These are phyloP conservation scores for Podospora pseudocomata DNA, from an alignment of 495 filamentous ascomycete species.

Conservation along the genomic window DNA sequence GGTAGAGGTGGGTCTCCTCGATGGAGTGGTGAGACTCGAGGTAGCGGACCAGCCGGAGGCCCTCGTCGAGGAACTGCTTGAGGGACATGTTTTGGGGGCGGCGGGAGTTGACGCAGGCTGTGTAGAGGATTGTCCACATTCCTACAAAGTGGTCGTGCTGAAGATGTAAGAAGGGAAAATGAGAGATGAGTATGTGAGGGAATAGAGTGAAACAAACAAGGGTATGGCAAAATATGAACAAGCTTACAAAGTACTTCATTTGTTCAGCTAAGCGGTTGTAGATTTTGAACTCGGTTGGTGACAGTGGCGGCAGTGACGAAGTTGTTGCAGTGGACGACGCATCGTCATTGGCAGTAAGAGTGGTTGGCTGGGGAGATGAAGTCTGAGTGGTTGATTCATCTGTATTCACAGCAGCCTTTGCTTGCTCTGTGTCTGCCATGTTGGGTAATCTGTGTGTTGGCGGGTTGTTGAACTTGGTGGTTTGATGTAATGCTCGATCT, in stretches of 20 bases:
- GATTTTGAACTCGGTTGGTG: conserved; percentile 26
- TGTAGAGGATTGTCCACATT: conserved; percentile 66
- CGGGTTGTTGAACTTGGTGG: neutral
- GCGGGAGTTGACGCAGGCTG: conserved; percentile 51
- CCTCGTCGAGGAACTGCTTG: conserved; percentile 55
- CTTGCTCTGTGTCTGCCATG: neutral
- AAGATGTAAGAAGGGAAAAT: neutral
- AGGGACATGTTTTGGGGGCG: conserved; percentile 58
- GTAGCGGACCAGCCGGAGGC: conserved; percentile 61
- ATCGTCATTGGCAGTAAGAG: neutral
- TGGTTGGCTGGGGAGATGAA: neutral
- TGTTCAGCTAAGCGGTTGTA: conserved; percentile 73
- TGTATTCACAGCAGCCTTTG: neutral
- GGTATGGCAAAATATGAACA: too few relatives aligned
- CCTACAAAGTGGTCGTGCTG: conserved; percentile 75
- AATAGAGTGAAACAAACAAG: too few relatives aligned
- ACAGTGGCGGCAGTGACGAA: conserved; percentile 26
- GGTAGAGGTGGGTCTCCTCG: conserved; percentile 82
- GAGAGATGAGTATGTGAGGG: conserved; percentile 3
- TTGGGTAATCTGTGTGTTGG: neutral
- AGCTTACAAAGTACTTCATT: conserved; percentile 68
- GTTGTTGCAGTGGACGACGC: conserved; percentile 2
- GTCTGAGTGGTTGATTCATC: neutral
- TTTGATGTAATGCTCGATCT: neutral
- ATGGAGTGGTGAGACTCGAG: conserved; percentile 77